Percentiles rank a stretch among this genome's conserved stretches.
These are phyloP conservation scores for Triticum monococcum DNA, from an alignment of 176 grass and related monocot species.

Conservation along the genomic window DNA sequence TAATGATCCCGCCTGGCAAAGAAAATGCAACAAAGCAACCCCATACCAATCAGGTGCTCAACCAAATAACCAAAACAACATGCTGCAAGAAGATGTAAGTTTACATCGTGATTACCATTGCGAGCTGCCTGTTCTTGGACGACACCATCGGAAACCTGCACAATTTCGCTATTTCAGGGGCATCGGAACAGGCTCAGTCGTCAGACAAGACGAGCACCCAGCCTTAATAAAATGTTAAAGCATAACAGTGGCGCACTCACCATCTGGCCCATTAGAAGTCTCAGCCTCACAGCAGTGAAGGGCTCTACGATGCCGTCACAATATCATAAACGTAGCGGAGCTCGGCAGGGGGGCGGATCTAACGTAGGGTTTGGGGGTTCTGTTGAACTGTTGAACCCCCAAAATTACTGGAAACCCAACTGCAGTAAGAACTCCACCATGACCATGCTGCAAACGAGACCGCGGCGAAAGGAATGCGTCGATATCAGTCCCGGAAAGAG, in stretches of 20 bases:
- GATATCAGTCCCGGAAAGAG: neutral
- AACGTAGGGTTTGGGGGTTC: neutral
- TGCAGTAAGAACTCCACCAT: neutral
- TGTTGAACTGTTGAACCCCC: neutral
- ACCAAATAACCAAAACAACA: conserved; percentile 3
- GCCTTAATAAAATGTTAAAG: neutral
- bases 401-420: neutral
- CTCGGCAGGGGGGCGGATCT: neutral
- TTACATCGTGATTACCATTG: conserved; percentile 14
- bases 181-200: neutral
- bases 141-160: conserved; percentile 45
- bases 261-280: conserved; percentile 43
- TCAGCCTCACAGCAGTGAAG: neutral
- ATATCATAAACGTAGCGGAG: conserved; percentile 18
- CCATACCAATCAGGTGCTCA: neutral
- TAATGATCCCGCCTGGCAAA: conserved; percentile 50
- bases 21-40: neutral
- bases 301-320: neutral
- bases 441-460: neutral
- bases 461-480: neutral
- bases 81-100: neutral
- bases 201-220: neutral
- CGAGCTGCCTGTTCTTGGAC: conserved; percentile 37
- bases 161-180: neutral
- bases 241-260: neutral